Percentiles rank a stretch among this genome's conserved stretches.
Evolutionary conservation across 2,329 filamentous ascomycete species (phyloP).

Genomic region (Xylaria sp.): DNA sequence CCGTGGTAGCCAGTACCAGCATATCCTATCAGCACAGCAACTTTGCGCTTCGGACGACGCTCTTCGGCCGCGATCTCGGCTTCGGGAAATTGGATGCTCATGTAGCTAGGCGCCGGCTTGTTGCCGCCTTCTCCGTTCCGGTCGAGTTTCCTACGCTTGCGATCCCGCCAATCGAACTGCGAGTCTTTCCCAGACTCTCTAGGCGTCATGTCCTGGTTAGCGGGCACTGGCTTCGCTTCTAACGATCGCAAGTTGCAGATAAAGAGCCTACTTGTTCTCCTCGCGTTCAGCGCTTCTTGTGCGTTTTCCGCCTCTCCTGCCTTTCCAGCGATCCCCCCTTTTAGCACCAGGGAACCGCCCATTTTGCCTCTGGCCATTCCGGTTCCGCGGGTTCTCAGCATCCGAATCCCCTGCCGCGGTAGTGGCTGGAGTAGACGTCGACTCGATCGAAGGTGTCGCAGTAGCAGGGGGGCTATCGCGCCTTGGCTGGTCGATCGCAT

Average conservation of each 20-base stretch:
- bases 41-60: conserved; percentile 92
- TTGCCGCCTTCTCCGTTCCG: conserved; percentile 45
- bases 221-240: conserved; percentile 43
- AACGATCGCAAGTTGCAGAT: neutral
- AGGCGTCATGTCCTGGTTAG: conserved; percentile 61
- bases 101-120: conserved; percentile 62
- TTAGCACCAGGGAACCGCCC: conserved; percentile 40
- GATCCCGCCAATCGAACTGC: conserved; percentile 58
- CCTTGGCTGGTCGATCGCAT: conserved; percentile 20
- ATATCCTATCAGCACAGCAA: conserved; percentile 94
- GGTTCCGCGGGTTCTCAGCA: conserved; percentile 22
- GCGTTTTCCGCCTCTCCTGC: conserved; percentile 40
- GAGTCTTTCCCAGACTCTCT: conserved; percentile 64
- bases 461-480: neutral
- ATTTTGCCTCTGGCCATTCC: conserved; percentile 35
- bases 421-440: conserved; percentile 17
- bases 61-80: conserved; percentile 91
- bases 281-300: conserved; percentile 33
- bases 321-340: conserved; percentile 28
- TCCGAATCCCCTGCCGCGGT: conserved; percentile 26
- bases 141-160: conserved; percentile 66
- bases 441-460: conserved; percentile 15
- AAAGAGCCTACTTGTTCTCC: conserved; percentile 39
- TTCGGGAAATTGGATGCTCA: conserved; percentile 68
- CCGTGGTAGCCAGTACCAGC: conserved; percentile 96